These are phyloP conservation scores for Starmerella riodocensis DNA, from an alignment of 805 yeast genomes.

Conservation along the genomic window DNA sequence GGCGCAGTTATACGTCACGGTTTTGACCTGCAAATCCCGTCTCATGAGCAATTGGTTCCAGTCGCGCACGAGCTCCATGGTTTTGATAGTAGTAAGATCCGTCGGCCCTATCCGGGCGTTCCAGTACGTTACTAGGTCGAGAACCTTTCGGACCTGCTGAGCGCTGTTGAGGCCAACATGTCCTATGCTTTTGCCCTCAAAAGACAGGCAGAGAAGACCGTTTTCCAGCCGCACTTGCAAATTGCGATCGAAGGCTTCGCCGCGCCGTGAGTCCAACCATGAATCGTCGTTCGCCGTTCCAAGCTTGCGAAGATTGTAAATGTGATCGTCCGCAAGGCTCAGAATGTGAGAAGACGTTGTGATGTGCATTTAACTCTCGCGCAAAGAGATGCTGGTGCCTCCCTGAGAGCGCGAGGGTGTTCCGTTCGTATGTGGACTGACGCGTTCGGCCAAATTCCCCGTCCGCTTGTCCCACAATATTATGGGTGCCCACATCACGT, in stretches of 20 bases:
- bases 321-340: conserved; percentile 15
- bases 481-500: too few species aligned
- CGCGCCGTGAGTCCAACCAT: conserved; percentile 22
- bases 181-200: conserved; percentile 19
- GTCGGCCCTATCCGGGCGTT: conserved; percentile 20
- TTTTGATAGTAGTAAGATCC: conserved; percentile 18
- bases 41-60: conserved; percentile 11
- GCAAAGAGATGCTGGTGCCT: too few species aligned
- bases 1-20: conserved; percentile 31
- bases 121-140: conserved; percentile 17
- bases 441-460: too few species aligned
- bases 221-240: conserved; percentile 9
- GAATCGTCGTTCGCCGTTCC: conserved; percentile 16
- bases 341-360: conserved; percentile 15
- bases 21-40: conserved; percentile 21
- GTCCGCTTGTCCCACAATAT: too few species aligned
- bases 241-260: conserved; percentile 20
- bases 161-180: conserved; percentile 5
- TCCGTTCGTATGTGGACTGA: too few species aligned
- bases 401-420: too few species aligned
- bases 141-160: conserved; percentile 4
- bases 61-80: conserved; percentile 14
- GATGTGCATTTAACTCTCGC: conserved; percentile 17
- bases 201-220: conserved; percentile 10
- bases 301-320: conserved; percentile 13